phyloP scores from a whole-genome alignment of 2,329 filamentous ascomycete genomes.

The Fusarium chlamydosporum region DNA sequence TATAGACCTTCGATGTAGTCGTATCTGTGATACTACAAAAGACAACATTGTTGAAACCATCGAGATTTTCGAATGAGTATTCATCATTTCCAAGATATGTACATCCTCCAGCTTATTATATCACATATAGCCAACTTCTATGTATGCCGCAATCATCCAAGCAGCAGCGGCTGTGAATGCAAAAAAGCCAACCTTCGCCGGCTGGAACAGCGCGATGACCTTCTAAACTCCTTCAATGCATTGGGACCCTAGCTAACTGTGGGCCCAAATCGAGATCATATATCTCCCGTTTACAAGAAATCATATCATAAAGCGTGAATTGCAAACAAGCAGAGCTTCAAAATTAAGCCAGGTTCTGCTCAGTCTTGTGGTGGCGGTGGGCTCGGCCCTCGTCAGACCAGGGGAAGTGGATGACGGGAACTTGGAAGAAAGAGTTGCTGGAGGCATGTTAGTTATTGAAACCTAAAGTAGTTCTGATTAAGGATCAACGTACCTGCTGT shows the following conservation, averaged over 20 bases:
- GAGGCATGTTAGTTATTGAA: conserved; percentile 52
- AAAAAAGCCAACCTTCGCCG: conserved; percentile 16
- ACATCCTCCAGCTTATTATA: conserved; percentile 39
- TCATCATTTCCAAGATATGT: conserved; percentile 35
- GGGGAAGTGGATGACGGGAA: conserved; percentile 94
- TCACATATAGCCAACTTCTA: conserved; percentile 26
- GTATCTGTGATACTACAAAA: not conserved
- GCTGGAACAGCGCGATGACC: conserved; percentile 19
- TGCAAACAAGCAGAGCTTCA: conserved; percentile 20
- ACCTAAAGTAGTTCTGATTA: not conserved
- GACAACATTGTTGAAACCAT: not conserved
- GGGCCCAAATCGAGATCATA: not conserved
- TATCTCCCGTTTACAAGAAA: conserved; percentile 31
- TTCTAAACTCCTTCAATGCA: conserved; percentile 30
- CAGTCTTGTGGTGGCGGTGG: conserved; percentile 63
- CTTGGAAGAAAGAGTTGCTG: conserved; percentile 89
- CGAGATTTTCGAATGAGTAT: not conserved
- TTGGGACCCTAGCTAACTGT: not conserved
- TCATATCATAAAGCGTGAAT: conserved; percentile 44
- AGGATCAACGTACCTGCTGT: conserved; percentile 69
- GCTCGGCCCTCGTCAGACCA: conserved; percentile 86
- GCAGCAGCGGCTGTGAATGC: conserved; percentile 8
- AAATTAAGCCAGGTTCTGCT: conserved; percentile 47
- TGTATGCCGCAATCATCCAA: conserved; percentile 14
- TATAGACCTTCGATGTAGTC: no score